Evolutionary conservation across 2,329 filamentous ascomycete species (phyloP), one percentile per base, ranked within the genome.

Genomic region (Colletotrichum sp.): DNA sequence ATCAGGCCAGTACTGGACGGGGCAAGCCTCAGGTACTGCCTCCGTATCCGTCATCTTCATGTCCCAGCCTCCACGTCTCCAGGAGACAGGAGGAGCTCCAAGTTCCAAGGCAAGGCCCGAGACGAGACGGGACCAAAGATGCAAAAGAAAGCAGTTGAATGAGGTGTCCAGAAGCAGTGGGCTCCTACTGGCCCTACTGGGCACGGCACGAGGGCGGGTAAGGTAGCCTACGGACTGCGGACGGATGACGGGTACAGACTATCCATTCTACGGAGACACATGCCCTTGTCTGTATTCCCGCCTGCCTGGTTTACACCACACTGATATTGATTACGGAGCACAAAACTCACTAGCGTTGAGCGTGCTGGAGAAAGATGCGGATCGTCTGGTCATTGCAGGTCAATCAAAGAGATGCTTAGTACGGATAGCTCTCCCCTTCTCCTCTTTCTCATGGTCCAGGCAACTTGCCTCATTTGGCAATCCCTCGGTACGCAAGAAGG

Each of bases 181-280:
- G 71, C 67, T 73, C n/a, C 12, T 52, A 21, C 43, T 52, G 63
- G 73, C 73, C 73, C 70, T 75, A 73, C 70, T 66, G 67, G 67
- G 70, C 39, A 72, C 63, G 64, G 26, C 61, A 63, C 16, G 36
- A 72, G 69, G 57, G 34, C 63, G 64, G 57, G 30, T 55, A 64
- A 57, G 39, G 70, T 52, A 55, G 61, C 48, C 34, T 61, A 60
- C 28, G 55, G 48, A 32, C 67, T 65, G 30, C 68, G 63, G 15
- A 69, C 59, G 73, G 69, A 39, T 61, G 32, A 67, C 30, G 68
- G 39, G 26, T 64, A 63, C 52, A 12, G 15, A 57, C 39, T 43
- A 21, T 21, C n/a, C 43, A 52, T 52, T 21, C 43, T 21, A 52
- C 43, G 43, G 43, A 52, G 43, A 21, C 43, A 21, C 43, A 52